Conservation (phyloP, 2,329 filamentous ascomycete genomes). For the Trichophyton equinum region DNA sequence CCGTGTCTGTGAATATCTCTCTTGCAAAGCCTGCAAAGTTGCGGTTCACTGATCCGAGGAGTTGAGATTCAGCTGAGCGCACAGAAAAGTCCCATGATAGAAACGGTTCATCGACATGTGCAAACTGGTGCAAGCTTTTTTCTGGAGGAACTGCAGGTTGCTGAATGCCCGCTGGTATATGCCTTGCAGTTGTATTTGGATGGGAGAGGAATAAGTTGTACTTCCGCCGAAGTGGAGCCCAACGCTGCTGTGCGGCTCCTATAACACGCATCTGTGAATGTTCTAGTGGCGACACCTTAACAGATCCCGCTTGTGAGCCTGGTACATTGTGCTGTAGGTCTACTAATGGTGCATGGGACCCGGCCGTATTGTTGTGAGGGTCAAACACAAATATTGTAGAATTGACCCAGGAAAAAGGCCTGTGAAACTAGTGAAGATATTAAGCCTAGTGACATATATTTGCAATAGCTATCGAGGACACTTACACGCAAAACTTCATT, state of each 20-base stretch:
- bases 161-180: constrained; percentile 35
- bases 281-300: constrained; percentile 43
- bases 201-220: constrained; percentile 53
- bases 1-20: constrained; percentile 54
- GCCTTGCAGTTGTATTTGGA: constrained; percentile 27
- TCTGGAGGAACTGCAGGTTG: constrained; percentile 29
- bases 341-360: constrained; percentile 28
- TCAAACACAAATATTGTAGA: constrained; percentile 47
- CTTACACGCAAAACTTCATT: constrained; percentile 45
- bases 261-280: constrained; percentile 49
- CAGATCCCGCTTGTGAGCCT: constrained; percentile 35
- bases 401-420: constrained; percentile 53
- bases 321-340: constrained; percentile 22
- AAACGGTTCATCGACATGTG: constrained; percentile 50
- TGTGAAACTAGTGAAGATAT: constrained; percentile 37
- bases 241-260: constrained; percentile 51
- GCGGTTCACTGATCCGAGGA: constrained; percentile 51
- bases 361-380: constrained; percentile 29
- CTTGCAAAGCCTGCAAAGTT: constrained; percentile 51
- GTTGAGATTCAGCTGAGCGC: constrained; percentile 35
- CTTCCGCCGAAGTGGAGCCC: constrained; percentile 50
- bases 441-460: background rate
- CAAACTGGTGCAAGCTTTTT: constrained; percentile 47
- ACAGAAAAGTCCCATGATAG: constrained; percentile 54
- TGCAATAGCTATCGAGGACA: background rate